Evolutionary conservation across 164 flowering plant genomes (phyloP).

Genomic region (Vitis labrusca): DNA sequence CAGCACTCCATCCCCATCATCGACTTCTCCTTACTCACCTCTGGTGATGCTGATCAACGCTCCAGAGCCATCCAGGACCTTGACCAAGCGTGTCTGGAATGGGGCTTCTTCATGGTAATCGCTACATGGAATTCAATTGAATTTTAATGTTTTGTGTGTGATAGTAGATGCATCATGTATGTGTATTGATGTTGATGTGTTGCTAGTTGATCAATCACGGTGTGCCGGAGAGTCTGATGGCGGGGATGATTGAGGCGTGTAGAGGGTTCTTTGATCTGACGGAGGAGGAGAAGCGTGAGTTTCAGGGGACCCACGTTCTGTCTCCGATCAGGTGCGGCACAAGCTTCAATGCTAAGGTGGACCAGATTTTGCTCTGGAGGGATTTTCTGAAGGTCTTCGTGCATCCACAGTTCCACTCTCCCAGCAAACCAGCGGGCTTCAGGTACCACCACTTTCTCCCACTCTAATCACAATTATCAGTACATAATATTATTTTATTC

Average conservation of each 20-base stretch:
- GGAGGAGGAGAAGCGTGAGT: conserved; percentile 57
- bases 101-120: conserved; percentile 86
- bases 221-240: conserved; percentile 46
- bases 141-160: no score
- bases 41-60: conserved; percentile 42
- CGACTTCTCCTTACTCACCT: conserved; percentile 42
- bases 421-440: conserved; percentile 45
- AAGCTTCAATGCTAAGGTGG: conserved; percentile 51
- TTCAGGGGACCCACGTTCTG: conserved; percentile 35
- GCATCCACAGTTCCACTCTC: conserved; percentile 65
- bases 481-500: not conserved
- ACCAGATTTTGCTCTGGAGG: conserved; percentile 63
- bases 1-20: conserved; percentile 36
- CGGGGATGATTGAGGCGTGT: conserved; percentile 32
- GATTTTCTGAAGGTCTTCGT: conserved; percentile 64
- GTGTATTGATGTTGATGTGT: no score
- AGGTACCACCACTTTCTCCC: conserved; percentile 29
- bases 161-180: no score
- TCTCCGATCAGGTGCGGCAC: conserved; percentile 68
- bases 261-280: conserved; percentile 49
- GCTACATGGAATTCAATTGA: not conserved
- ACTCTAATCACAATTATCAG: no score
- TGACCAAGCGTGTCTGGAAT: conserved; percentile 56
- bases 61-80: conserved; percentile 44
- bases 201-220: conserved; percentile 70